These are phyloP conservation scores for Cystobasidium sp. DNA, from an alignment of 1,284 basidiomycete genomes.

Conservation along the genomic window DNA sequence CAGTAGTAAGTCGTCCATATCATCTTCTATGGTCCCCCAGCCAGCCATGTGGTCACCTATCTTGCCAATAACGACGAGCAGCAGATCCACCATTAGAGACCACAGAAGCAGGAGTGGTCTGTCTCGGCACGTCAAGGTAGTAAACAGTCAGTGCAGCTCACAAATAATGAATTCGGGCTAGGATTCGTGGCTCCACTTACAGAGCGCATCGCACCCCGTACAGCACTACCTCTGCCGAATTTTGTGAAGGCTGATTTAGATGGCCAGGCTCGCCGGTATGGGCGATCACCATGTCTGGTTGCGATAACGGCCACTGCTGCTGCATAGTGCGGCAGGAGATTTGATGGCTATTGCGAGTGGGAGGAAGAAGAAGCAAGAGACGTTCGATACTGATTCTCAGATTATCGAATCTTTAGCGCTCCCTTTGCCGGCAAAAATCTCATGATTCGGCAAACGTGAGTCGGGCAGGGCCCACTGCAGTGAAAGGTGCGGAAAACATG, in stretches of 20 bases:
- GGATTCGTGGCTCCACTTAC: not conserved
- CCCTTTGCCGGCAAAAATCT: too few species aligned
- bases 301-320: not conserved
- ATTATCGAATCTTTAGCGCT: too few species aligned
- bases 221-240: not conserved
- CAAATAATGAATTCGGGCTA: not conserved
- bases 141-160: not conserved
- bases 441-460: too few species aligned
- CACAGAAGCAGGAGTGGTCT: not conserved
- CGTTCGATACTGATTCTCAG: too few species aligned
- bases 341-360: too few species aligned
- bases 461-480: too few species aligned
- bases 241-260: not conserved
- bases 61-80: not conserved
- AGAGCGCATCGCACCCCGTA: not conserved
- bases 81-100: not conserved
- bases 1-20: constrained; percentile 11
- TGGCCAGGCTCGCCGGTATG: too few species aligned
- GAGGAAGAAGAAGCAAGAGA: too few species aligned
- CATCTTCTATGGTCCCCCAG: constrained; percentile 12
- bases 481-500: too few species aligned
- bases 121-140: not conserved
- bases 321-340: not conserved
- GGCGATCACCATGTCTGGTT: not conserved
- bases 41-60: constrained; percentile 11